These are phyloP conservation scores for Apiotrichum porosum DNA, from an alignment of 1,284 basidiomycete species.

Conservation along the genomic window DNA sequence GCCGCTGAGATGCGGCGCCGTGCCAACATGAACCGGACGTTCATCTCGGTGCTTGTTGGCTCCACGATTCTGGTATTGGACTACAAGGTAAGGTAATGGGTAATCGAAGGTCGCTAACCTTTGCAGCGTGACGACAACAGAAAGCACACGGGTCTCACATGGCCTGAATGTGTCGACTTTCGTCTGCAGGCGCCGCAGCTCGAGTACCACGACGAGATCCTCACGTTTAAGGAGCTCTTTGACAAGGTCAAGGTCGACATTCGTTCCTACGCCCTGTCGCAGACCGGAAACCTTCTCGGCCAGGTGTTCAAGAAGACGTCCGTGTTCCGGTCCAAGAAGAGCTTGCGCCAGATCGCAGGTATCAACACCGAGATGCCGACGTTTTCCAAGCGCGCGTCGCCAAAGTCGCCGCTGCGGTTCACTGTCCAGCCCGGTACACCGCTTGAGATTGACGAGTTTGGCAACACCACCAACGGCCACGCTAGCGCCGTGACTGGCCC, in stretches of 20 bases:
- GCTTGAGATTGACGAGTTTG: conserved; percentile 10
- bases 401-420: conserved; percentile 12
- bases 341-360: conserved; percentile 25
- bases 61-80: conserved; percentile 51
- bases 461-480: not conserved
- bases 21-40: conserved; percentile 57
- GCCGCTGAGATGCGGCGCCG: conserved; percentile 49
- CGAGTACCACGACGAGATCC: conserved; percentile 80
- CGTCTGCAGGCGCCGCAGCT: conserved; percentile 55
- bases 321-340: conserved; percentile 37
- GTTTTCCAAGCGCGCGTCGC: not conserved
- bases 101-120: not conserved
- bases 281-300: conserved; percentile 45
- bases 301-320: conserved; percentile 45
- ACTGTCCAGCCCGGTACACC: conserved; percentile 9
- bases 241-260: conserved; percentile 66
- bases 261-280: conserved; percentile 44
- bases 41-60: conserved; percentile 72
- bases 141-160: conserved; percentile 45
- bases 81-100: conserved; percentile 52
- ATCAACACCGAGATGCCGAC: conserved; percentile 8
- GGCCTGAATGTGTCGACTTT: conserved; percentile 50
- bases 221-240: conserved; percentile 77
- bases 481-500: not conserved
- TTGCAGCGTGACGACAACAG: conserved; percentile 48